Evolutionary conservation across 2,329 filamentous ascomycete species (phyloP), one percentile per base, ranked within the genome.

Genomic region (Leptoxyphium fumago): DNA sequence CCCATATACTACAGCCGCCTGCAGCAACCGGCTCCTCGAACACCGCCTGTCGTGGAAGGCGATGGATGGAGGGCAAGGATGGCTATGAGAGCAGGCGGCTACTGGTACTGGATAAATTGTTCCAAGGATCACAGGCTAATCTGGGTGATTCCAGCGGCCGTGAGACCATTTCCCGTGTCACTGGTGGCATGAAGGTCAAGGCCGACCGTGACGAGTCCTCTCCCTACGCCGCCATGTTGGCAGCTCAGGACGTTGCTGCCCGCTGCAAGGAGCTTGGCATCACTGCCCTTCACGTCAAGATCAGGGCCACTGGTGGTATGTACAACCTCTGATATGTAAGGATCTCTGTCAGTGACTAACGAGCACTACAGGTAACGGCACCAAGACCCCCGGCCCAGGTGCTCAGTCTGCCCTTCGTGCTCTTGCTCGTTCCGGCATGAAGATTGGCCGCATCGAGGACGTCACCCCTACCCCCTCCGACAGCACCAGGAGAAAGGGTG

Each of bases 181-280:
- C 93, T 64, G 91, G 93, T 76, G 93, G 93, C 68, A 98, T 98
- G 91, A 98, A 98, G 80, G 91, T 98, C 80, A 98, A 98, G 84
- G 88, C 88, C 72, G 88, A 98, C 68, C 89, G 91, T 79, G 91
- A 98, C 75, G 91, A 98, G 78, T 96, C 89, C 64, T 96, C 91
- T 59, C 91, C 91, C 63, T 98, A 98, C 79, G 91, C 91, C 64
- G 91, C 91, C 74, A 98, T 98, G 91, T 88, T 98, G 84, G 91
- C 91, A 73, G 91, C 91, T 57, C 91, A 98, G 79, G 61, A 63
- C 49, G 87, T 94, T 67, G 91, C 91, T 64, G 74, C 78, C 68
- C 86, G 91, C 72, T 91, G 85, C 75, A 83, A 84, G 71, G 79
- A 85, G 64, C 71, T 88, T 60, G 80, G 78, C 58, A 88, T 91